Evolutionary conservation across 2,329 filamentous ascomycete species (phyloP).

Genomic region (Zymoseptoria crescenta): DNA sequence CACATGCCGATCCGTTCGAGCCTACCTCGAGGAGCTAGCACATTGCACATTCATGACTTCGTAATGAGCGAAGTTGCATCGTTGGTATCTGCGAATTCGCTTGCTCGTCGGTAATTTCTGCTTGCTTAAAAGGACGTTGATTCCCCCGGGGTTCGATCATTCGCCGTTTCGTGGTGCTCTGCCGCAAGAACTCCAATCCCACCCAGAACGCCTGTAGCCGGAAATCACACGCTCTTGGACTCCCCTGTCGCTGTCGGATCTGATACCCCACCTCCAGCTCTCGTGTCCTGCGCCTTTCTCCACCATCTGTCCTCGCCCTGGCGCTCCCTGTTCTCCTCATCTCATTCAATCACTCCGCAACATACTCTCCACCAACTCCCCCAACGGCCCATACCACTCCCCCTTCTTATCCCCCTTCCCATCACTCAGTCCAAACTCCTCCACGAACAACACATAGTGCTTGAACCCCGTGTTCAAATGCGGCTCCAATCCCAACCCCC

Average conservation of each 20-base stretch:
- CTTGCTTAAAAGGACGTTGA: no score
- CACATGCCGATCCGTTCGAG: no score
- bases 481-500: slow-evolving; percentile 88
- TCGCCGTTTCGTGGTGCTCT: slow-evolving; percentile 1
- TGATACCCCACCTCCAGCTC: no score
- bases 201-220: not conserved
- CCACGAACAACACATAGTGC: slow-evolving; percentile 97
- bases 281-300: not conserved
- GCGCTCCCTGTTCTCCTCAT: no score
- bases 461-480: slow-evolving; percentile 99
- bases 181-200: slow-evolving; percentile 31
- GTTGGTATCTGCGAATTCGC: no score
- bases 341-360: slow-evolving; percentile 67
- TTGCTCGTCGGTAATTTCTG: no score
- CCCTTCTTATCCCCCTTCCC: slow-evolving; percentile 53
- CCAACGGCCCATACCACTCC: slow-evolving; percentile 96
- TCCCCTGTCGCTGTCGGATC: no score
- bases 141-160: not conserved
- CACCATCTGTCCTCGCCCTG: not conserved
- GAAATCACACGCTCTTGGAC: not conserved
- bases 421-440: slow-evolving; percentile 86
- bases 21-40: no score
- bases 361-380: slow-evolving; percentile 97
- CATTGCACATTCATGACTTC: no score
- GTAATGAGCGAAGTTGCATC: no score